Percentiles rank a stretch among this genome's conserved stretches.
phyloP scores from a whole-genome alignment of 225 moss, liverwort and hornwort species.

The Ulota crispa region DNA sequence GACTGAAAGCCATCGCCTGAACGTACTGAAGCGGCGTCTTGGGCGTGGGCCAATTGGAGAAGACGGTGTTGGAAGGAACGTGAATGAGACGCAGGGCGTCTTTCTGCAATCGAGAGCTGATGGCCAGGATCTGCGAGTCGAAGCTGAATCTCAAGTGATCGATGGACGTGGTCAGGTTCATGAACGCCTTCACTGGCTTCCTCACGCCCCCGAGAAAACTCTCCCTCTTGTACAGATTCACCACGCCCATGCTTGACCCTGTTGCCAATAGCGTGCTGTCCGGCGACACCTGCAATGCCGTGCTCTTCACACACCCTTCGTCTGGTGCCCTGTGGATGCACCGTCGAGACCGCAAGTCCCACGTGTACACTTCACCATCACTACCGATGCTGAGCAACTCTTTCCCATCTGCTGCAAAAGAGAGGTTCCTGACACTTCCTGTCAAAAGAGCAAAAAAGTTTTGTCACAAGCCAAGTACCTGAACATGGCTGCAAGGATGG shows the following conservation, averaged over 20 bases:
- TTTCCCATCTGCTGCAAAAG: constrained; percentile 76
- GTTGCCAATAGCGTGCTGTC: constrained; percentile 85
- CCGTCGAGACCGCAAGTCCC: constrained; percentile 85
- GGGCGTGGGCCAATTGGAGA: constrained; percentile 89
- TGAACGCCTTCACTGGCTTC: constrained; percentile 69
- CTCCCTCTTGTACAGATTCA: constrained; percentile 79
- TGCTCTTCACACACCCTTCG: constrained; percentile 75
- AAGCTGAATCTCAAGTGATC: constrained; percentile 72
- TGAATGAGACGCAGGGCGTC: constrained; percentile 84
- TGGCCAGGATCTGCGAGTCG: constrained; percentile 90
- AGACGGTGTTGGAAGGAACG: constrained; percentile 88
- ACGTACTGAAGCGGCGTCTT: constrained; percentile 84
- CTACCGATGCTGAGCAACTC: constrained; percentile 77
- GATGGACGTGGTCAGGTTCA: constrained; percentile 79
- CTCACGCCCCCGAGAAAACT: constrained; percentile 75
- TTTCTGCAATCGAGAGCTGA: constrained; percentile 82
- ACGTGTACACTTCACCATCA: constrained; percentile 90
- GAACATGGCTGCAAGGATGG: background rate
- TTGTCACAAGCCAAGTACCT: background rate
- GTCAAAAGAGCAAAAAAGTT: background rate
- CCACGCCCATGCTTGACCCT: constrained; percentile 86
- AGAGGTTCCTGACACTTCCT: constrained; percentile 62
- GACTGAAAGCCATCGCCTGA: constrained; percentile 91
- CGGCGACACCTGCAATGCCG: constrained; percentile 65
- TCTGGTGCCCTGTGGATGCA: constrained; percentile 85